phyloP scores from a whole-genome alignment of 768 basidiomycete genomes.

The Auricularia heimuer region DNA sequence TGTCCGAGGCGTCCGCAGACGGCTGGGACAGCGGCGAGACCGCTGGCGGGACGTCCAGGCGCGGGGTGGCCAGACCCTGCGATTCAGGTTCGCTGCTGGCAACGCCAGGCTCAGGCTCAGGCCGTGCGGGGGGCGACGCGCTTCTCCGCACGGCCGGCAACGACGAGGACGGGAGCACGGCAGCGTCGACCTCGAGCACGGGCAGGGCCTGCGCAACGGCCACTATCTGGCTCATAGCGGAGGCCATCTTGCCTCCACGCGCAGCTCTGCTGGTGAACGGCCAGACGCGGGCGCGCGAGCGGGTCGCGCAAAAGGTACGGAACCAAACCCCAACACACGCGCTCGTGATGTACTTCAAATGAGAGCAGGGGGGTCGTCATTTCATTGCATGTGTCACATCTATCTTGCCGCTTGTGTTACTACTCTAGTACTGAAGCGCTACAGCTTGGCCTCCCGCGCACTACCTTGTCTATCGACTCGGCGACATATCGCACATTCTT shows the following conservation, averaged over 20 bases:
- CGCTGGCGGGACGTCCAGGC: background rate
- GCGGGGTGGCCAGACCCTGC: background rate
- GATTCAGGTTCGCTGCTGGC: background rate
- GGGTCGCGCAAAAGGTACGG: background rate
- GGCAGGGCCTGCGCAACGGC: background rate
- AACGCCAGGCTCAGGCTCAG: background rate
- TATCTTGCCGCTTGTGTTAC: background rate
- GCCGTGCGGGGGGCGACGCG: background rate
- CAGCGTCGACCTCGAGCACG: background rate
- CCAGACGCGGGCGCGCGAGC: background rate
- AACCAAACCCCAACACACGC: background rate
- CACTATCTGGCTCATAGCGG: background rate
- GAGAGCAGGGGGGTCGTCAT: background rate
- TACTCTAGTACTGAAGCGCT: background rate
- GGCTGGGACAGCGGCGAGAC: background rate
- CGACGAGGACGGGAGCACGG: background rate
- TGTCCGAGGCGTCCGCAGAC: background rate
- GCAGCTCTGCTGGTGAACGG: background rate
- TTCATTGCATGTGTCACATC: background rate
- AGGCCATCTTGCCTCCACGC: background rate
- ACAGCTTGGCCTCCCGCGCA: slow-evolving; percentile 31
- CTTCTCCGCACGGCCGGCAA: background rate
- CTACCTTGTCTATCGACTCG: slow-evolving; percentile 53
- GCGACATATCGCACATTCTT: slow-evolving; percentile 73
- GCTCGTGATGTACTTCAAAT: too few species aligned